These are phyloP conservation scores for Paramyrothecium roridum DNA, from an alignment of 2,329 filamentous ascomycete genomes.

Conservation along the genomic window DNA sequence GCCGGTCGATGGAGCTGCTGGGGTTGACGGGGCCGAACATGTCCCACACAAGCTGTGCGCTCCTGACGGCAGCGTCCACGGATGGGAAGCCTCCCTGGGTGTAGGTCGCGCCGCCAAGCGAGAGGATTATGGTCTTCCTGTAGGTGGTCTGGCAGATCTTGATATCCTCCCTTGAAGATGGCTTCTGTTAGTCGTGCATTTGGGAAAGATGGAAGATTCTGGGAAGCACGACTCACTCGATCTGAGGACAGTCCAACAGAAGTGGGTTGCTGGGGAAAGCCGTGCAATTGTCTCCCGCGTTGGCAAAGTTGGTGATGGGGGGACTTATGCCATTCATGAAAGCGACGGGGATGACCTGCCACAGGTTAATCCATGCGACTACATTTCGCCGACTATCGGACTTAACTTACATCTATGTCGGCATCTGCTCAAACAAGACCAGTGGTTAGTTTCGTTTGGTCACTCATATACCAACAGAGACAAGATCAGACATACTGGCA, in stretches of 20 bases:
- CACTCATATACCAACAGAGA: not conserved
- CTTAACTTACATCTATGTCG: slow-evolving; percentile 22
- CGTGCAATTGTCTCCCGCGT: slow-evolving; percentile 59
- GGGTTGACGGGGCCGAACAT: slow-evolving; percentile 61
- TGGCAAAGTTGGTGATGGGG: slow-evolving; percentile 61
- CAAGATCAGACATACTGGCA: slow-evolving; percentile 8
- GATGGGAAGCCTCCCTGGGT: slow-evolving; percentile 63
- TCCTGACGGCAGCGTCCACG: slow-evolving; percentile 45
- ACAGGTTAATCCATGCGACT: not conserved
- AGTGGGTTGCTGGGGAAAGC: slow-evolving; percentile 51
- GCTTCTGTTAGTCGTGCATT: not conserved
- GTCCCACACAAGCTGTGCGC: slow-evolving; percentile 64
- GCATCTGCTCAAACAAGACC: slow-evolving; percentile 5
- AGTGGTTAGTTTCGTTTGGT: not conserved
- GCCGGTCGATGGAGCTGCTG: slow-evolving; percentile 48
- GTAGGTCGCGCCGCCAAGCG: slow-evolving; percentile 69
- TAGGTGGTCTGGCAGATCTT: slow-evolving; percentile 56
- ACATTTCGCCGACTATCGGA: not conserved
- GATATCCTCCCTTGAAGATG: slow-evolving; percentile 41
- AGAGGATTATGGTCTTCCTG: slow-evolving; percentile 70
- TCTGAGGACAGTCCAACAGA: slow-evolving; percentile 59
- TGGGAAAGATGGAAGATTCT: not conserved
- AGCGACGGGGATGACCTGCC: slow-evolving; percentile 55
- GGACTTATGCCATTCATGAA: slow-evolving; percentile 58
- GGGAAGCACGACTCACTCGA: slow-evolving; percentile 48